phyloP scores from a whole-genome alignment of 2,329 filamentous ascomycete genomes.

The Tolypocladium sp. region DNA sequence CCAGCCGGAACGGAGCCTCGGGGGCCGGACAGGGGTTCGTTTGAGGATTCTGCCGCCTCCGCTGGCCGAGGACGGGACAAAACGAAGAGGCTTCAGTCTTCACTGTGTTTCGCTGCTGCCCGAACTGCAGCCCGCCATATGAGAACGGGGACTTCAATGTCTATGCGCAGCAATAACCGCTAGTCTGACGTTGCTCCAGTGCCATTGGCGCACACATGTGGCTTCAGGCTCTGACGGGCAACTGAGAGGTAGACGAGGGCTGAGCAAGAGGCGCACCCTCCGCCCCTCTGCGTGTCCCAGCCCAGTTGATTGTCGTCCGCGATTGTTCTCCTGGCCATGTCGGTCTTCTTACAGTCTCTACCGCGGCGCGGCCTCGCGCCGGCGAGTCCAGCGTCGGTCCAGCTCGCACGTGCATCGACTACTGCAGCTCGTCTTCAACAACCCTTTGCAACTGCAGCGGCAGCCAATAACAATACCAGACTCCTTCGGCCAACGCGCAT shows the following conservation, averaged over 20 bases:
- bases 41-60: background rate
- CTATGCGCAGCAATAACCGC: background rate
- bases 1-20: background rate
- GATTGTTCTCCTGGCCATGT: background rate
- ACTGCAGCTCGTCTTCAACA: background rate
- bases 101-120: background rate
- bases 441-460: background rate
- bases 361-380: background rate
- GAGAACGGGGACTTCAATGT: background rate
- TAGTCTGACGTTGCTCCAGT: background rate
- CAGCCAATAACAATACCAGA: no score
- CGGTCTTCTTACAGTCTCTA: background rate
- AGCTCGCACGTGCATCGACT: background rate
- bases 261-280: background rate
- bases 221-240: background rate
- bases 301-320: background rate
- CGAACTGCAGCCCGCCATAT: background rate
- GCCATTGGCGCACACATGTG: background rate
- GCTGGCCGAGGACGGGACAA: background rate
- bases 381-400: background rate
- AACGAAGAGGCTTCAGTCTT: background rate
- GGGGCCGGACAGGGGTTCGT: background rate
- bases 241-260: background rate
- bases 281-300: background rate
- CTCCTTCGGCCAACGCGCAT: background rate